phyloP scores from a whole-genome alignment of 768 basidiomycete species.

The Leccinum rimulosum region DNA sequence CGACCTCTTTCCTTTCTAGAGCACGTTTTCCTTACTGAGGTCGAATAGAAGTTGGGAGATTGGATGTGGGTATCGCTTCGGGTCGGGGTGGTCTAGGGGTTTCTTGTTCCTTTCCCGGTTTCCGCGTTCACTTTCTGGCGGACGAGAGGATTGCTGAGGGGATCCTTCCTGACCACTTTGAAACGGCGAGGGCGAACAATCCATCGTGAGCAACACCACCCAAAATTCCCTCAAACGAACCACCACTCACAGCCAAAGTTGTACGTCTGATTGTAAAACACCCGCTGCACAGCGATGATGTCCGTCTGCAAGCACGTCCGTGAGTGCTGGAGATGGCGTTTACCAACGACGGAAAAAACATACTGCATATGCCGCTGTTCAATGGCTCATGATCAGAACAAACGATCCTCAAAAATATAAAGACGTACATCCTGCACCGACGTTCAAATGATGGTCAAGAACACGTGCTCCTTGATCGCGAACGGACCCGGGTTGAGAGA shows the following conservation, averaged over 20 bases:
- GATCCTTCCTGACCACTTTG: not conserved
- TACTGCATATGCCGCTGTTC: conserved; percentile 47
- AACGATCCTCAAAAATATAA: not conserved
- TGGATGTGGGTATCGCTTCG: conserved; percentile 45
- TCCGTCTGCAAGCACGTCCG: conserved; percentile 46
- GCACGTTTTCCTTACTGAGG: conserved; percentile 18
- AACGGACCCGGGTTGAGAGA: conserved; percentile 73
- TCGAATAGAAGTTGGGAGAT: too few species aligned
- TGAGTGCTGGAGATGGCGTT: not conserved
- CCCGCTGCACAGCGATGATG: conserved; percentile 69
- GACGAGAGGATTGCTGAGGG: too few species aligned
- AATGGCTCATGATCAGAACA: not conserved
- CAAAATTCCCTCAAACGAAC: not conserved
- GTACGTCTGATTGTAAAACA: conserved; percentile 60
- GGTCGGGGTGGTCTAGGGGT: conserved; percentile 5
- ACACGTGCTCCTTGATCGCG: conserved; percentile 68
- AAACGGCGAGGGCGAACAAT: not conserved
- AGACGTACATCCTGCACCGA: conserved; percentile 31
- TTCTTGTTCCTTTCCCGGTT: too few species aligned
- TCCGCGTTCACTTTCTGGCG: too few species aligned
- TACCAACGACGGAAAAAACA: not conserved
- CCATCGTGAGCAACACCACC: not conserved
- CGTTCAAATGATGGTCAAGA: conserved; percentile 68
- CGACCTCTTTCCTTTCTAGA: conserved; percentile 68
- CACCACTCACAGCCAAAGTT: conserved; percentile 44